Evolutionary conservation across 208 protist species (phyloP).

Genomic region (Porcisia hertigi): DNA sequence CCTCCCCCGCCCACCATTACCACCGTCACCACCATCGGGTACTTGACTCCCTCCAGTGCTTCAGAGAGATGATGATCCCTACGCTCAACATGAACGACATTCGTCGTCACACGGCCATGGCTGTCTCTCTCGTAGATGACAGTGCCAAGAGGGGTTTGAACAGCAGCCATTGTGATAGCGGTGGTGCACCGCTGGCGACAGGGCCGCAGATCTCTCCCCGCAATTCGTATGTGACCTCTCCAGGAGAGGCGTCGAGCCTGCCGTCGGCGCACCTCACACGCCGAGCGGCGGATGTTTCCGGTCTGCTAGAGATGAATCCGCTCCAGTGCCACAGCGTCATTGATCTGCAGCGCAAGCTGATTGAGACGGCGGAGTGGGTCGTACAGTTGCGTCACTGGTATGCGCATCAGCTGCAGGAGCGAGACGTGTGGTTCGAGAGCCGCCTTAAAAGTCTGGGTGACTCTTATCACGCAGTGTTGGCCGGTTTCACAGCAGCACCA

Average conservation of each 20-base stretch:
- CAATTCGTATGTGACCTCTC: slow-evolving; percentile 17
- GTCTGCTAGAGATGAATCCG: slow-evolving; percentile 59
- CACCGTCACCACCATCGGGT: not conserved
- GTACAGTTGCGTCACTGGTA: slow-evolving; percentile 52
- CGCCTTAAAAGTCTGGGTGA: slow-evolving; percentile 46
- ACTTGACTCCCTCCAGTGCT: not conserved
- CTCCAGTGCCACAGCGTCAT: slow-evolving; percentile 52
- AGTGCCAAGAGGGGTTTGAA: not conserved
- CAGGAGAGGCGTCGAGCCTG: slow-evolving; percentile 21
- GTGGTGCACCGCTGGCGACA: not conserved
- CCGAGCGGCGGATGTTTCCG: slow-evolving; percentile 52
- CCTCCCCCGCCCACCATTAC: not conserved
- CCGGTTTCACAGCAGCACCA: not conserved
- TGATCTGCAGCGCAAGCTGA: slow-evolving; percentile 52
- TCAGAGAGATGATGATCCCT: slow-evolving; percentile 40
- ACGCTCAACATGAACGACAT: slow-evolving; percentile 43
- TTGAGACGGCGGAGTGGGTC: slow-evolving; percentile 68
- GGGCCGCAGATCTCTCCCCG: slow-evolving; percentile 27
- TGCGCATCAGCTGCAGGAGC: slow-evolving; percentile 51
- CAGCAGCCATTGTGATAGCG: slow-evolving; percentile 11
- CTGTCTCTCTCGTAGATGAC: slow-evolving; percentile 7
- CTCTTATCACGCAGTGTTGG: not conserved
- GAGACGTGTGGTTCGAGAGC: slow-evolving; percentile 43
- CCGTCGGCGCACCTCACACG: slow-evolving; percentile 35
- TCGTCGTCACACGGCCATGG: not conserved